Evolutionary conservation across 169 alveolate genomes (phyloP), one percentile per base, ranked within the genome.

Genomic region (Plasmodium gallinaceum): DNA sequence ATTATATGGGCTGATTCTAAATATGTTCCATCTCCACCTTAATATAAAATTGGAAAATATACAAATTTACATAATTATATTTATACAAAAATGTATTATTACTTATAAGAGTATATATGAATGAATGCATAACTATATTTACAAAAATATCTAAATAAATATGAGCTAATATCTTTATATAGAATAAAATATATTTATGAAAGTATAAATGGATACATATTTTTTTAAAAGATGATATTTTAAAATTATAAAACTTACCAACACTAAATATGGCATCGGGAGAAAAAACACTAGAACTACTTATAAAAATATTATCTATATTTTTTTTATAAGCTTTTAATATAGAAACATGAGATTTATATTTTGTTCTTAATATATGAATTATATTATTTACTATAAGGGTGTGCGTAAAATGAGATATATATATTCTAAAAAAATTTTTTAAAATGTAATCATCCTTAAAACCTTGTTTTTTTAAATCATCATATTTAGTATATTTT

Each of bases 221-320:
- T 54, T 54, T 54, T 2, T 8, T 5, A 9, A 22, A 24, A 8
- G 9, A 12, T 2, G 39, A 32, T 2, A 32, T 32, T 32, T 2
- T 32, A 1, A 32, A 32, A 32, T 32, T 32, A 32, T 4, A 32
- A 22, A n/a, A 12, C 78, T 37, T 64, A 78, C 89, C 89, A 46
- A 78, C 89, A 32, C 89, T 78, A 26, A 78, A 78, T 46, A 78
- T 78, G 12, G 89, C 89, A 65, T 78, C 89, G 12, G 89, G 89
- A 3, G 89, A 64, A 14, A 78, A 78, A 32, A 78, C 62, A n/a
- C 89, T 65, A 14, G 89, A 78, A 43, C 89, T 78, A 58, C 69
- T 78, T 37, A 78, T 78, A 20, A 54, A 57, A 7, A 78, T 78
- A 51, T 32, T 51, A 26, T 78, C 89, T 26, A 78, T 78, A 60